Evolutionary conservation across 345 rosid species (phyloP).

Genomic region (Brassica incana): DNA sequence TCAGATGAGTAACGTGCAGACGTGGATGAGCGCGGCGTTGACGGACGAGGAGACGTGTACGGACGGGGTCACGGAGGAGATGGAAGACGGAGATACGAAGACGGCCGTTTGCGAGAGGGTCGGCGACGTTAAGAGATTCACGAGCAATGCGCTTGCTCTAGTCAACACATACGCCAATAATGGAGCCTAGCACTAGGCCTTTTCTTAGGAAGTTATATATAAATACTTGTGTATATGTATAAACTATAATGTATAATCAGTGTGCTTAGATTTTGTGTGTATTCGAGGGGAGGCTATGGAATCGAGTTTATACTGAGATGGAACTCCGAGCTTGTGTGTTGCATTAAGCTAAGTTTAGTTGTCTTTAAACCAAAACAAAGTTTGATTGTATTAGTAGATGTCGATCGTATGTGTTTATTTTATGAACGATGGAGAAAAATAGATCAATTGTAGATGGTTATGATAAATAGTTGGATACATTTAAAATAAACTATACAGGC

Average conservation of each 20-base stretch:
- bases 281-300: not conserved
- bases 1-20: slow-evolving; percentile 80
- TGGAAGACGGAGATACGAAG: slow-evolving; percentile 53
- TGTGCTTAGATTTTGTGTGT: not conserved
- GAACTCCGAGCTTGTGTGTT: not conserved
- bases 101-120: slow-evolving; percentile 46
- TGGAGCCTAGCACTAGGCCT: slow-evolving; percentile 18
- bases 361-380: not conserved
- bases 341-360: not conserved
- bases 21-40: slow-evolving; percentile 94
- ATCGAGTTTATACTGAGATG: not conserved
- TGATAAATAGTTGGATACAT: not conserved
- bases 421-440: not conserved
- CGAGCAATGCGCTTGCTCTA: slow-evolving; percentile 80
- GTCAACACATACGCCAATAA: slow-evolving; percentile 41
- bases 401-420: not conserved
- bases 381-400: not conserved
- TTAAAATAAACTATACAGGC: not conserved
- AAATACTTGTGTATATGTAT: slow-evolving; percentile 15
- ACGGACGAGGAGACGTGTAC: slow-evolving; percentile 85
- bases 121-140: slow-evolving; percentile 56
- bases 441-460: not conserved
- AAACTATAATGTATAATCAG: not conserved
- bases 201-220: slow-evolving; percentile 1
- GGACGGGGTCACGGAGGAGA: slow-evolving; percentile 69